A percentile compares a stretch with the other conserved stretches of the same genome.
These are phyloP conservation scores for Aureobasidium subglaciale DNA, from an alignment of 2,329 filamentous ascomycete genomes.

Conservation along the genomic window DNA sequence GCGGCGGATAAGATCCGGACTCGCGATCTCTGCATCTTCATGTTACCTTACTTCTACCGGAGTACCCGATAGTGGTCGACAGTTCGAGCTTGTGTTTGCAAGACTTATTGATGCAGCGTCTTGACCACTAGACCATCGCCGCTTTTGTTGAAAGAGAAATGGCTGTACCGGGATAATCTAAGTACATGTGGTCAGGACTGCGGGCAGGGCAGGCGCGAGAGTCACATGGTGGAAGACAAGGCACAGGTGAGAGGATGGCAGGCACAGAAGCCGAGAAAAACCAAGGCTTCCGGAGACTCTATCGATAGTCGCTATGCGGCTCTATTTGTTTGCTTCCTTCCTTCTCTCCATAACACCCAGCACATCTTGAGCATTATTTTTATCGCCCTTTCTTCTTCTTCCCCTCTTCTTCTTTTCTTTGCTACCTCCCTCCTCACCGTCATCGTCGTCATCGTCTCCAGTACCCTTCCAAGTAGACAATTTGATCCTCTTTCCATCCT, in stretches of 20 bases:
- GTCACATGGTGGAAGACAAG: no score
- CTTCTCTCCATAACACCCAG: conserved; percentile 66
- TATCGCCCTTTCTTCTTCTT: conserved; percentile 66
- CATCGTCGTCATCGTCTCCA: conserved; percentile 44
- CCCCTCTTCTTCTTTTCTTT: conserved; percentile 53
- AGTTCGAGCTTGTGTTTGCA: neutral
- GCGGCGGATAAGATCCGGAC: neutral
- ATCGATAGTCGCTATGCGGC: neutral
- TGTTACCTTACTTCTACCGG: neutral
- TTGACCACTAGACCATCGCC: neutral
- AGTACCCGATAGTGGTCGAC: neutral
- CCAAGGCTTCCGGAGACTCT: neutral
- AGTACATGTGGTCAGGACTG: no score
- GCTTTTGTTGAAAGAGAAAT: neutral
- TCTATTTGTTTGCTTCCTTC: conserved; percentile 29
- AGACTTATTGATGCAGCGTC: neutral
- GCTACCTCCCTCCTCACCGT: conserved; percentile 31
- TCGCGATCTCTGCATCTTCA: neutral
- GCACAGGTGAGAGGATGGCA: neutral
- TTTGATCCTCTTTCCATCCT: conserved; percentile 55
- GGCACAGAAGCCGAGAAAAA: neutral
- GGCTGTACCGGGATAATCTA: neutral
- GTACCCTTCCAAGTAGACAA: conserved; percentile 55
- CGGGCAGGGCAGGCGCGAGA: no score
- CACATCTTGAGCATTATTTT: conserved; percentile 72